A percentile compares a stretch with the other conserved stretches of the same genome.
These are phyloP conservation scores for Glycyrrhiza uralensis DNA, from an alignment of 306 rosid species.

Conservation along the genomic window DNA sequence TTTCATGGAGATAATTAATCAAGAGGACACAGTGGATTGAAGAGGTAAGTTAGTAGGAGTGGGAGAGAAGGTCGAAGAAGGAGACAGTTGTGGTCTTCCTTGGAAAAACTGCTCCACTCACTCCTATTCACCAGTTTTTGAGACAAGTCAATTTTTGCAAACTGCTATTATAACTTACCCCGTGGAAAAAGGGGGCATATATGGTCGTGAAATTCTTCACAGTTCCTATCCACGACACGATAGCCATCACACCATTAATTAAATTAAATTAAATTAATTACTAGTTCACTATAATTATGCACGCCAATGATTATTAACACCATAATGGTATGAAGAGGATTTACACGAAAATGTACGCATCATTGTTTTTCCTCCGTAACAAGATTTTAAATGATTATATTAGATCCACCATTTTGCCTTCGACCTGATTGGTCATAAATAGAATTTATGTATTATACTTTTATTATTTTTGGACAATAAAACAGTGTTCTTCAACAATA, in stretches of 20 bases:
- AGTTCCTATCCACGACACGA: not conserved
- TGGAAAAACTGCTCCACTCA: slow-evolving; percentile 56
- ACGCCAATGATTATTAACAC: too few species aligned
- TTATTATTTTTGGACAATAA: too few species aligned
- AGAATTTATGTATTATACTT: too few species aligned
- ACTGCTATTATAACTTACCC: not conserved
- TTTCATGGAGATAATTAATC: too few species aligned
- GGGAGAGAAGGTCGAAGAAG: too few species aligned
- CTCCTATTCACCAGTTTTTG: slow-evolving; percentile 11
- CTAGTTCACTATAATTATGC: not conserved
- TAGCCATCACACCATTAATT: not conserved
- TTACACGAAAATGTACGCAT: too few species aligned
- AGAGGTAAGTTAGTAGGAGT: slow-evolving; percentile 5
- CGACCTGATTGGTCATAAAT: too few species aligned
- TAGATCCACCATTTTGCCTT: too few species aligned
- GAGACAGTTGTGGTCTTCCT: slow-evolving; percentile 33
- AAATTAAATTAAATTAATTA: not conserved
- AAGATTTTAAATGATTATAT: too few species aligned
- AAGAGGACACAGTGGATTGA: slow-evolving; percentile 58
- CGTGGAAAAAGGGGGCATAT: not conserved
- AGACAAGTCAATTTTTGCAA: slow-evolving; percentile 39
- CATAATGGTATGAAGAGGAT: too few species aligned
- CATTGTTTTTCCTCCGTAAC: too few species aligned
- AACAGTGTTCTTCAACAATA: too few species aligned
- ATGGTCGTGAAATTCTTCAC: not conserved